Base-by-base conservation (phyloP, 768 basidiomycete genomes). In the Amyloporia xantha region DNA sequence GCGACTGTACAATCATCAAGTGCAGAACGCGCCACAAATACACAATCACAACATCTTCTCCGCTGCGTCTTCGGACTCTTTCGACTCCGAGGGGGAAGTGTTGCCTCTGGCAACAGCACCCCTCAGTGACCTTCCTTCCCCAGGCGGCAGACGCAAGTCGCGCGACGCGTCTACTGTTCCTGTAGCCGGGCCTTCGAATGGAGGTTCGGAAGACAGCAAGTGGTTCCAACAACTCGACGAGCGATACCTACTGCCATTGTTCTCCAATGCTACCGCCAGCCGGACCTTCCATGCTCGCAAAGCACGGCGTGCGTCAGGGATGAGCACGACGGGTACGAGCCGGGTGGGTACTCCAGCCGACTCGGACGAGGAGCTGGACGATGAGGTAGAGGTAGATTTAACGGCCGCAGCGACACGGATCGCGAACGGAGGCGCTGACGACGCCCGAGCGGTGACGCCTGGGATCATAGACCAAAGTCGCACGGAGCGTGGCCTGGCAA, bases 191-290 rank as follows among this genome's bases (percentile, higher is more conserved):
- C 37, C 44, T 5, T 33, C 49, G 9, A 33, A n/a, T 13, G 41
- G 56, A n/a, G 56, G 68, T 3, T 75, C 70, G 3, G 84, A 86
- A 50, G 91, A 95, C 46, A 85, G 89, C 24, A 89, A 90, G 64
- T 97, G 93, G 92, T 97, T 97, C 82, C 92, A 93, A 58, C 76
- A 85, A 39, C 68, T 99, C 33, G 95, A 99, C 67, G 93, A 99
- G 68, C 78, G 91, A 55, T 99, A 95, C 64, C 71, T 99, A 17
- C 68, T 98, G 2, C 94, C 94, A 19, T 71, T 97, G 30, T 98
- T 92, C 71, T 91, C 90, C 41, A 93, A 93, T 60, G 89, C 88
- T 13, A 91, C 91, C 0, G 91, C 91, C 15, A 89, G 86, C 54
- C 74, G 90, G 57, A 85, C 84, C 52, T 91, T 89, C 73, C 83